Conservation (phyloP, 768 basidiomycete species). For the Boletus speciosus region DNA sequence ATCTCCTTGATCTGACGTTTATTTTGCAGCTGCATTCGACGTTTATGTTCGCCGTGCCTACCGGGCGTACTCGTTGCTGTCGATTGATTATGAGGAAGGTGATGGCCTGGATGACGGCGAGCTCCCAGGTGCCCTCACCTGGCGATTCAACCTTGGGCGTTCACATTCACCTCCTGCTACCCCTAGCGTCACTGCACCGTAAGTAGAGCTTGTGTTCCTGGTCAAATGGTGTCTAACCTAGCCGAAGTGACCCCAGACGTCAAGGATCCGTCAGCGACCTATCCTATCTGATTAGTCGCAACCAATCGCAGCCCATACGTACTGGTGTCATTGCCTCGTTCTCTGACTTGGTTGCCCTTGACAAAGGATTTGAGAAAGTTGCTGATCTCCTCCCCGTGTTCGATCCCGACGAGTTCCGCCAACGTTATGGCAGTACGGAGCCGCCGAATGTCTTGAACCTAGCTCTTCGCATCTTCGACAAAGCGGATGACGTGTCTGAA, state of each 20-base stretch:
- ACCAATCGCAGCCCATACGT: slow-evolving; percentile 85
- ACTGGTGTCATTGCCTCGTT: slow-evolving; percentile 92
- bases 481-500: slow-evolving; percentile 74
- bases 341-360: slow-evolving; percentile 64
- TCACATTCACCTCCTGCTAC: slow-evolving; percentile 85
- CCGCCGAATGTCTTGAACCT: slow-evolving; percentile 94
- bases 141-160: slow-evolving; percentile 94
- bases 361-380: slow-evolving; percentile 72
- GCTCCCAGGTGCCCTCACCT: slow-evolving; percentile 74
- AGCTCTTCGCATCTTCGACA: slow-evolving; percentile 83
- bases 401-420: slow-evolving; percentile 64
- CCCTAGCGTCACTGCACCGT: slow-evolving; percentile 52
- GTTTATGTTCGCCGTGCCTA: slow-evolving; percentile 96
- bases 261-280: slow-evolving; percentile 95
- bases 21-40: slow-evolving; percentile 76
- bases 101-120: slow-evolving; percentile 83
- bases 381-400: slow-evolving; percentile 72
- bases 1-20: neutral
- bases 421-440: slow-evolving; percentile 72
- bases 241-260: slow-evolving; percentile 57
- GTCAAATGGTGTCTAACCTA: slow-evolving; percentile 4
- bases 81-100: slow-evolving; percentile 93
- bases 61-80: slow-evolving; percentile 86
- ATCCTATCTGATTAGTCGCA: slow-evolving; percentile 84
- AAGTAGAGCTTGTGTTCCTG: slow-evolving; percentile 4